Conservation (phyloP, 768 basidiomycete species). For the Gymnopilus junonius region DNA sequence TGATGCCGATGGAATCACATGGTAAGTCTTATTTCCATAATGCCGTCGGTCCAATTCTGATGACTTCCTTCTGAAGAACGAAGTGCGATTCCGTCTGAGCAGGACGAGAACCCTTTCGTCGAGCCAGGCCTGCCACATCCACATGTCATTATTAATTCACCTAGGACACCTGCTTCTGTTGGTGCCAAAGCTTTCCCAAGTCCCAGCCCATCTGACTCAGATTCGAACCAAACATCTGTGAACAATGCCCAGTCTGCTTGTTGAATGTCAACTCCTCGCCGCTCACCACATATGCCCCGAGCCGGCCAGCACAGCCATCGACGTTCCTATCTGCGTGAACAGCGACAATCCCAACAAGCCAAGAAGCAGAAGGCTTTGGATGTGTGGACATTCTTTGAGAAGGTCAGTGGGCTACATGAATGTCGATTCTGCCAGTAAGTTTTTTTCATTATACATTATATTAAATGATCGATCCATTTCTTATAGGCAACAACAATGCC, state of each 20-base stretch:
- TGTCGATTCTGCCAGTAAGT: too few species aligned
- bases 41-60: neutral
- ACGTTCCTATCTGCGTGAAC: too few species aligned
- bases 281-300: too few species aligned
- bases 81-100: neutral
- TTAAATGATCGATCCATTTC: neutral
- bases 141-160: neutral
- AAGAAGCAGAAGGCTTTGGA: too few species aligned
- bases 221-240: neutral
- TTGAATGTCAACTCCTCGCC: neutral
- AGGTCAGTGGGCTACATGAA: too few species aligned
- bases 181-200: neutral
- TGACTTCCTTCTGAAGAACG: neutral
- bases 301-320: too few species aligned
- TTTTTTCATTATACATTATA: too few species aligned
- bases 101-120: neutral
- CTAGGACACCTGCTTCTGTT: constrained; percentile 5
- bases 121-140: neutral
- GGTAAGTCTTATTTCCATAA: neutral
- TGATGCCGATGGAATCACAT: too few species aligned
- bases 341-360: too few species aligned
- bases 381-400: too few species aligned
- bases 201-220: constrained; percentile 1
- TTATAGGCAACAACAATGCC: neutral
- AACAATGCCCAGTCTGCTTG: neutral